phyloP scores from a whole-genome alignment of 768 basidiomycete genomes.

The Candolleomyces aberdarensis region DNA sequence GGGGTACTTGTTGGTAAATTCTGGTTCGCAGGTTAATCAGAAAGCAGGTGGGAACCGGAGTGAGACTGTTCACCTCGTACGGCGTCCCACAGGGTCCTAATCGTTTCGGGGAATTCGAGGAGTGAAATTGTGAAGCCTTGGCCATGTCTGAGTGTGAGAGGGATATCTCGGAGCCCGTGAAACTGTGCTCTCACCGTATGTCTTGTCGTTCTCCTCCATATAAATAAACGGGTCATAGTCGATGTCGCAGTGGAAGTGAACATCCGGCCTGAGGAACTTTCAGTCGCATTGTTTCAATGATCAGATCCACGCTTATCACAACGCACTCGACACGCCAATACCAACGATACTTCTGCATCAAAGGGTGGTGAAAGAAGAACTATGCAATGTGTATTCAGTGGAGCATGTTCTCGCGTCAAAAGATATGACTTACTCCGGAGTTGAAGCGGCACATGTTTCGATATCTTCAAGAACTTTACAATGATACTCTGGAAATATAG shows the following conservation, averaged over 20 bases:
- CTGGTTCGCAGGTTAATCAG: constrained; percentile 33
- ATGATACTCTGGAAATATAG: background rate
- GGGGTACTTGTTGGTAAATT: constrained; percentile 56
- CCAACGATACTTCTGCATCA: constrained; percentile 68
- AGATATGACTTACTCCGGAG: constrained; percentile 47
- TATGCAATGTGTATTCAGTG: constrained; percentile 15
- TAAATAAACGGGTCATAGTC: constrained; percentile 66
- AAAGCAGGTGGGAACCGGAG: background rate
- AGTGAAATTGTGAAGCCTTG: constrained; percentile 72
- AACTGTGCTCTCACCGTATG: constrained; percentile 47
- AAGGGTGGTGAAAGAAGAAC: constrained; percentile 74
- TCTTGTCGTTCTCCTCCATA: constrained; percentile 70
- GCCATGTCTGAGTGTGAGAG: constrained; percentile 9
- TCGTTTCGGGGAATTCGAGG: constrained; percentile 74
- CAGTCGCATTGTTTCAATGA: constrained; percentile 9
- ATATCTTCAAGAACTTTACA: constrained; percentile 43
- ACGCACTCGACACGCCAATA: constrained; percentile 63
- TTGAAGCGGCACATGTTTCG: constrained; percentile 79
- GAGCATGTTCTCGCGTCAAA: background rate
- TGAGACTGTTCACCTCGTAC: constrained; percentile 51
- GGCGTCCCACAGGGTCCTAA: constrained; percentile 72
- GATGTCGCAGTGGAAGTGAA: constrained; percentile 75
- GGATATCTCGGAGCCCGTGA: background rate
- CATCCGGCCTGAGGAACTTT: constrained; percentile 52
- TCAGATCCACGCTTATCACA: constrained; percentile 16